Base-by-base conservation (phyloP, 2,329 filamentous ascomycete genomes). In the Exserohilum turcica region DNA sequence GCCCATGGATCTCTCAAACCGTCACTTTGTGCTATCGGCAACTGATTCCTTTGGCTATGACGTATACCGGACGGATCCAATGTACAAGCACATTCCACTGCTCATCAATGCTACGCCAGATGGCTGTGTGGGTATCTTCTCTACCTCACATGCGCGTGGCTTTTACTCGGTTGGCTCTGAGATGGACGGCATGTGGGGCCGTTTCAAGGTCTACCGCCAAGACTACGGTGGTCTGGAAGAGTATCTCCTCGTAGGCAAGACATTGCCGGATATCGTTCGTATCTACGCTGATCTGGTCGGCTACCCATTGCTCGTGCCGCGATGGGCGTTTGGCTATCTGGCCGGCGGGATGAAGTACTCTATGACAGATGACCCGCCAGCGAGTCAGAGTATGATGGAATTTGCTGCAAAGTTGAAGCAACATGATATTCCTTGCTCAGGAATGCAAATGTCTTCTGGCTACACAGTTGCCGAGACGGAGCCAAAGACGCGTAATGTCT, bases 31-130 rank as follows among this genome's bases (percentile, higher is more conserved):
- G 21, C 77, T 91, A 12, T 85, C 86, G 0, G 86, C 86, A 2
- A 90, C 86, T 0, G 88, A 91, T 70, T 87, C 83, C 32, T 91
- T 91, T 61, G 86, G 88, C 2, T 90, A 91, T 65, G 87, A 91
- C 61, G 82, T 85, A 3, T 85, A 89, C 66, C 81, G 82, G 8
- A 88, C 86, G 2, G 87, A 91, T 68, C 88, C 88, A 0, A 77
- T 90, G 48, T 91, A 91, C 76, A 91, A 91, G 74, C 86, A 90
- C 63, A 88, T 90, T 33, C 88, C 88, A 0, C 79, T 91, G 0
- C 77, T 91, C 24, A 86, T 91, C 72, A 88, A 89, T 49, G 84
- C 83, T 0, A 86, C 84, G 0, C 82, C 85, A 0, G 66, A 81
- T 2, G 87, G 86, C 0, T 87, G 84, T 44, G 80, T 90, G 0